phyloP scores from a whole-genome alignment of 148 eudicot genomes.

The Vaccinium darrowii region DNA sequence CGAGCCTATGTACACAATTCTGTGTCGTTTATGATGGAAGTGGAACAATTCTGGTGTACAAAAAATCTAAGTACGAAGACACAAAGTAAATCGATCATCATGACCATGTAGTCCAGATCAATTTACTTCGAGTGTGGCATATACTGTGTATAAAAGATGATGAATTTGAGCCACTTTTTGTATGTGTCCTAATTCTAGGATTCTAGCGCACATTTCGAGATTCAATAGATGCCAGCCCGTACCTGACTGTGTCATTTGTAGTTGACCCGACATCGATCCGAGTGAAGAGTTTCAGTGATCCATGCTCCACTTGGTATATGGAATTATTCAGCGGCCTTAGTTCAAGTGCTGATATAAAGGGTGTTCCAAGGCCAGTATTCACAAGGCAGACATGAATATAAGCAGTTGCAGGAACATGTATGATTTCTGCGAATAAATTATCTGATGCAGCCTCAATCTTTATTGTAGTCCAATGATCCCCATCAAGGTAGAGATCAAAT shows the following conservation, averaged over 20 bases:
- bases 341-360: conserved; percentile 43
- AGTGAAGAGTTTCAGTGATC: conserved; percentile 20
- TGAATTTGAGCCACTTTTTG: no score
- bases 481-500: conserved; percentile 36
- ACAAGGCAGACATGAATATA: conserved; percentile 37
- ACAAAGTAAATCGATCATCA: no score
- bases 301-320: conserved; percentile 15
- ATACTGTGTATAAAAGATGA: no score
- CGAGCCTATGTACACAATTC: no score
- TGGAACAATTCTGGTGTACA: no score
- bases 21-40: no score
- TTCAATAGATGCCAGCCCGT: no score
- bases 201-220: no score
- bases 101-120: no score
- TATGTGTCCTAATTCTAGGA: no score
- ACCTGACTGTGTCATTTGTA: not conserved
- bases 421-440: conserved; percentile 17
- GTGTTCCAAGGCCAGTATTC: conserved; percentile 31
- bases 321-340: conserved; percentile 25
- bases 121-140: no score
- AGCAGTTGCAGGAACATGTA: conserved; percentile 24
- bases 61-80: no score
- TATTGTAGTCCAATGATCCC: conserved; percentile 36
- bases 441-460: not conserved
- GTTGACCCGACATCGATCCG: conserved; percentile 15